Evolutionary conservation across 1,284 basidiomycete species (phyloP).

Genomic region (Ceratobasidium sp.): DNA sequence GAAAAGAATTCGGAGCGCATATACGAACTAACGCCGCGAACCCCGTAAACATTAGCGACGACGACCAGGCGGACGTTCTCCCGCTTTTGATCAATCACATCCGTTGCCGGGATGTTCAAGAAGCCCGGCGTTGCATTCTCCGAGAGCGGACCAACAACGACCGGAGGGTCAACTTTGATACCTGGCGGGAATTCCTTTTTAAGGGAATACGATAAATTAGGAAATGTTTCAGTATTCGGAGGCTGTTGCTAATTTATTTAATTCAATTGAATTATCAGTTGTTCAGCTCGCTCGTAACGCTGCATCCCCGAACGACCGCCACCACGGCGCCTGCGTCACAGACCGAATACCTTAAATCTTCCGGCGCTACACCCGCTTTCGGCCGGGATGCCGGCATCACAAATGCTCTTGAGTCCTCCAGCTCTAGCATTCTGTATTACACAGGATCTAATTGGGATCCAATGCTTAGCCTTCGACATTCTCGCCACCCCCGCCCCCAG

Average conservation of each 20-base stretch:
- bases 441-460: slow-evolving; percentile 6
- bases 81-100: slow-evolving; percentile 28
- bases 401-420: neutral
- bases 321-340: slow-evolving; percentile 63
- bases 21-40: slow-evolving; percentile 1
- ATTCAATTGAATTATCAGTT: slow-evolving; percentile 9
- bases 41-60: slow-evolving; percentile 12
- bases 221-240: neutral
- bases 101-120: slow-evolving; percentile 39
- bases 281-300: slow-evolving; percentile 50
- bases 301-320: slow-evolving; percentile 55
- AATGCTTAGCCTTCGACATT: slow-evolving; percentile 19
- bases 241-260: neutral
- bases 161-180: slow-evolving; percentile 33
- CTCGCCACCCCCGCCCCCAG: slow-evolving; percentile 10
- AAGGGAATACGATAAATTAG: slow-evolving; percentile 26
- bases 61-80: too few relatives aligned
- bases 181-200: slow-evolving; percentile 46
- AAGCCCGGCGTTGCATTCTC: slow-evolving; percentile 36
- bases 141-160: neutral
- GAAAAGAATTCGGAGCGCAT: too few relatives aligned
- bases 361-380: slow-evolving; percentile 69
- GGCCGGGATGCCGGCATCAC: slow-evolving; percentile 57
- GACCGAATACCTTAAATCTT: slow-evolving; percentile 60
- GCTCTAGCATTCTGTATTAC: slow-evolving; percentile 11